Conservation (phyloP, 169 alveolate species). For the Eimeria maxima region DNA sequence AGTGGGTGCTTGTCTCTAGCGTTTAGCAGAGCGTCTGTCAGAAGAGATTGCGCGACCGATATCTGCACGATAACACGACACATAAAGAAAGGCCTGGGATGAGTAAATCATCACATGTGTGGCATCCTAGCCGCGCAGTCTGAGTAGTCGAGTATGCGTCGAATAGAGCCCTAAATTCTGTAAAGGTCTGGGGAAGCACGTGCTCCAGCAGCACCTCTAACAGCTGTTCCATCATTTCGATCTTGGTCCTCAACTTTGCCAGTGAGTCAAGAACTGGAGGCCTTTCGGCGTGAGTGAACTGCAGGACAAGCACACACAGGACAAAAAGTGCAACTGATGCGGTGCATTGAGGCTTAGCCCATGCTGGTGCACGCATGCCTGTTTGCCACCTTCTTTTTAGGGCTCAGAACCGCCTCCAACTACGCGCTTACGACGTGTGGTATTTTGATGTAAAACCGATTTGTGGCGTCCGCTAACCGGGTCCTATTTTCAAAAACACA, state of each 20-base stretch:
- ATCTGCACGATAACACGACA: conserved; percentile 69
- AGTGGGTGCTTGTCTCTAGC: conserved; percentile 81
- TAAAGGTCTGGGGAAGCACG: background rate
- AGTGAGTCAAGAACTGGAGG: conserved; percentile 83
- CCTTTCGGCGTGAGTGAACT: conserved; percentile 71
- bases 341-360: background rate
- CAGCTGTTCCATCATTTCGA: conserved; percentile 83
- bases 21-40: conserved; percentile 80
- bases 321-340: background rate
- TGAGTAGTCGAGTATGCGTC: background rate
- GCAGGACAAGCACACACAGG: background rate
- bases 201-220: conserved; percentile 71
- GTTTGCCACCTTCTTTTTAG: background rate
- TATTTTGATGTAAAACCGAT: conserved; percentile 83
- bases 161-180: background rate
- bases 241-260: conserved; percentile 78
- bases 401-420: background rate
- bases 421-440: conserved; percentile 80
- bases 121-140: background rate
- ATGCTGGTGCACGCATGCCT: no score
- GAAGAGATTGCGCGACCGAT: conserved; percentile 82
- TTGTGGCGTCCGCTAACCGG: conserved; percentile 80
- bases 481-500: conserved; percentile 43
- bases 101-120: background rate
- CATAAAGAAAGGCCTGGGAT: background rate